Base-by-base conservation (phyloP, 2,329 filamentous ascomycete genomes). In the Eurotiales sp. region DNA sequence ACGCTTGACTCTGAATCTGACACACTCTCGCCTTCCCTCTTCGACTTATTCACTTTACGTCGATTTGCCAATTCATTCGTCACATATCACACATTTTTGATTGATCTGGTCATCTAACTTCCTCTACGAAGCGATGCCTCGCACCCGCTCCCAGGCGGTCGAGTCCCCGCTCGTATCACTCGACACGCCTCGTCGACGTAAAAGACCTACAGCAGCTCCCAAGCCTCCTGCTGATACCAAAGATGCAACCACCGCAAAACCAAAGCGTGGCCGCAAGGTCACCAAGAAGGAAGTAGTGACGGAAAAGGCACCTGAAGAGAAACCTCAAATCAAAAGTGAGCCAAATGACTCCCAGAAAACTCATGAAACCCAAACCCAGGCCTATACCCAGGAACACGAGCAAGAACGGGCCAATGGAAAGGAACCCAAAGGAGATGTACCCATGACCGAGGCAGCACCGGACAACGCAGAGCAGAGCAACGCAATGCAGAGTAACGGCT, bases 241-340 rank as follows among this genome's bases (percentile, higher is more conserved):
- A 17, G 40, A 52, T 17, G 27, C 51, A 8, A 52, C 53, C 21
- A 64, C 63, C 50, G 36, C 56, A 37, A 58, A 55, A 12, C 34
- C 53, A 7, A 69, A 67, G 52, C 56, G 56, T 14, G 60, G 59
- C 49, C 50, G 59, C 23, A 62, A 59, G 23, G 34, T 39, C 14
- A 40, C 53, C 2, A 66, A 63, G 52, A 57, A 59, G 25, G 21
- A 53, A 15, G 56, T 54, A 34, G 56, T 52, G 6, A 57, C 47
- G 8, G 21, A 45, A 46, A 32, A 47, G 8, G 27, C 34, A n/a
- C 6, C 34, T 4, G 45, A 49, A 21, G 46, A 46, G 12, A 25
- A 8, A 27, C 23, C 10, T 11, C n/a, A n/a, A 19, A 34, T 8
- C 21, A 45, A 39, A 49, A 53, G 46, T 53, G 46, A 53, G 51